Evolutionary conservation across 805 yeast species (phyloP), one percentile per base, ranked within the genome.

Genomic region (Barnettozyma vustinii): DNA sequence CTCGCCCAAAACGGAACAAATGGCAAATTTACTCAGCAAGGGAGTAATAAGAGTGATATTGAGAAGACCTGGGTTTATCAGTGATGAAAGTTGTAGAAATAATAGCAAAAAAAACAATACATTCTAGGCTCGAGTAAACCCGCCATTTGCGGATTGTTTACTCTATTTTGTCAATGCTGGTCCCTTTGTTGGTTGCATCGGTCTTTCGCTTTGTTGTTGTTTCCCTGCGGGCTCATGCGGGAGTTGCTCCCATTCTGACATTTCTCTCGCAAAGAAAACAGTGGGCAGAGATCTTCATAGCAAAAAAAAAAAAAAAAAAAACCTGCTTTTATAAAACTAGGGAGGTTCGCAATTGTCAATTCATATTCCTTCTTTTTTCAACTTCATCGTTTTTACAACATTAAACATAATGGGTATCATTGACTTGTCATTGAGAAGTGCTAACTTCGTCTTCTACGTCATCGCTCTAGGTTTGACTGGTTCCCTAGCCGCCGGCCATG

Each of bases 401-500:
- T 21, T 9, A 32, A 21, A 13, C 25, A 9, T 12, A 48, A 48
- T 48, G 51, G 51, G 45, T 79, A 78, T 81, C 61, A 83, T 85
- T 60, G 96, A 90, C 71, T 72, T 83, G 58, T 68, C 82, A 55
- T 77, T 90, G 61, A 87, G 99, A 75, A 72, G 69, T 40, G 58
- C 83, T 46, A 86, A 88, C 76, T 84, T 91, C 62, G 72, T 80
- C 60, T 83, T 88, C 70, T 77, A 90, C 55, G 81, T 82, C 51
- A 80, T 91, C 62, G 79, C 83, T 48, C 80, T 94, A 54, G 99
- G 97, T 67, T 76, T 92, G 62, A 80, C 94, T 56, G 96, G 90
- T 58, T 84, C 94, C n/a, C 79, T 92, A 52, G 77, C 85, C 53
- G 81, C 79, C 62, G 73, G 79, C 65, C 36, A 55, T 39, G 56